These are phyloP conservation scores for Selenicereus undatus DNA, from an alignment of 148 eudicot genomes.

Conservation along the genomic window DNA sequence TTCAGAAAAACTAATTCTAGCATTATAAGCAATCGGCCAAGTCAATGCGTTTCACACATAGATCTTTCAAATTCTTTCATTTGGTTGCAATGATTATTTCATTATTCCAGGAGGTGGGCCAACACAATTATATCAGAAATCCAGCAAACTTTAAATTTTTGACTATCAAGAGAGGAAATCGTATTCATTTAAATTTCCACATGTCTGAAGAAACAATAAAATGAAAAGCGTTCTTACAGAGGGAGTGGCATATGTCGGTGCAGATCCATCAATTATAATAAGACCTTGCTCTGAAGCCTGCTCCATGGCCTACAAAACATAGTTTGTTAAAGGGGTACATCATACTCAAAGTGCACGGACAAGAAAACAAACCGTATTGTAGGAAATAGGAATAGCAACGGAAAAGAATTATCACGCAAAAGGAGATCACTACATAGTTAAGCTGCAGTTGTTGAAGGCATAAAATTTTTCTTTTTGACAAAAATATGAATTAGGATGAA, in stretches of 20 bases:
- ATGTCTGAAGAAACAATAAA: constrained; percentile 13
- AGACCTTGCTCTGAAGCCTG: constrained; percentile 69
- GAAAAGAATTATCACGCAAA: background rate
- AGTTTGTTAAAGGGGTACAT: constrained; percentile 1
- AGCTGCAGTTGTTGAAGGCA: background rate
- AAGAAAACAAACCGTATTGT: background rate
- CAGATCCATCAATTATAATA: constrained; percentile 82
- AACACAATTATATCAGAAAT: constrained; percentile 1
- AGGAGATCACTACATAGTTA: background rate
- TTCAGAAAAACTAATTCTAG: background rate
- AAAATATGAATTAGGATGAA: too few relatives aligned
- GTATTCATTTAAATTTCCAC: background rate
- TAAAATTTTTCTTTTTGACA: too few relatives aligned
- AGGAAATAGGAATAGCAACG: background rate
- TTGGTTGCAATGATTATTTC: background rate
- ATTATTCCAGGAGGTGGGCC: background rate
- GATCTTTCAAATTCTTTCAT: background rate
- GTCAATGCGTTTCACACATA: background rate
- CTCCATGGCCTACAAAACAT: constrained; percentile 59
- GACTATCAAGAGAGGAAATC: background rate
- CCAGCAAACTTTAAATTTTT: background rate
- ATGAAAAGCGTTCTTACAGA: constrained; percentile 56
- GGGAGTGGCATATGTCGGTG: constrained; percentile 94
- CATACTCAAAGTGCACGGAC: background rate
- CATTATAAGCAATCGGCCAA: background rate